Percentiles rank a stretch among this genome's conserved stretches.
These are phyloP conservation scores for Kwoniella sp. DNA, from an alignment of 768 basidiomycete species.

Conservation along the genomic window DNA sequence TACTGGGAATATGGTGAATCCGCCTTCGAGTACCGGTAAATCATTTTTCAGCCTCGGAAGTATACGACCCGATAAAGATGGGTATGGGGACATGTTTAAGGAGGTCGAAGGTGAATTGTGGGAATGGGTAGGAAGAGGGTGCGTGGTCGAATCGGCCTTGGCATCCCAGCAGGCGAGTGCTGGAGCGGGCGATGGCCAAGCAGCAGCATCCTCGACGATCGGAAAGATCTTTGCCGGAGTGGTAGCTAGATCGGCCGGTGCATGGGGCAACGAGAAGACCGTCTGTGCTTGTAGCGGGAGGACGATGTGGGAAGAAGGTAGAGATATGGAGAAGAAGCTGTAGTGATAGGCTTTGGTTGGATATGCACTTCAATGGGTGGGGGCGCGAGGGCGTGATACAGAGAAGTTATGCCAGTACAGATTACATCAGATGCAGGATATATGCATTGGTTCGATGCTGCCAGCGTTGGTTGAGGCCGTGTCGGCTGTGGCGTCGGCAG, in stretches of 20 bases:
- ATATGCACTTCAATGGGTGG: too few relatives aligned
- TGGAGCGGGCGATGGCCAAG: background rate
- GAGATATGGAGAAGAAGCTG: conserved; percentile 51
- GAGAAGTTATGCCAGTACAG: too few relatives aligned
- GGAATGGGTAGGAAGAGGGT: conserved; percentile 54
- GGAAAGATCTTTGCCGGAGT: conserved; percentile 54
- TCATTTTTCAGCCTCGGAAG: conserved; percentile 35
- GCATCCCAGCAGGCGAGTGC: too few relatives aligned
- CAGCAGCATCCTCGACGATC: conserved; percentile 11
- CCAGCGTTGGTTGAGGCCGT: too few relatives aligned
- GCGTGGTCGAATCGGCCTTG: conserved; percentile 41
- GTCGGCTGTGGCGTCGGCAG: too few relatives aligned
- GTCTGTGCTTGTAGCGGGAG: conserved; percentile 55
- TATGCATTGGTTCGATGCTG: too few relatives aligned
- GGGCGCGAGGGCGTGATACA: too few relatives aligned
- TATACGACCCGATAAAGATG: conserved; percentile 47
- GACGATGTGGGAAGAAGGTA: conserved; percentile 56
- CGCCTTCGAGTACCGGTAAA: conserved; percentile 48
- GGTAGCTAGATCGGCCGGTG: conserved; percentile 51
- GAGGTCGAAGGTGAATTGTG: conserved; percentile 53
- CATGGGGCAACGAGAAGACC: conserved; percentile 56
- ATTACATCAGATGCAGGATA: too few relatives aligned
- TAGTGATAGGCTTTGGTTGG: conserved; percentile 1
- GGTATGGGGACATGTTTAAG: conserved; percentile 53
- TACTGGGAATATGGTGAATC: conserved; percentile 52